A percentile compares a stretch with the other conserved stretches of the same genome.
These are phyloP conservation scores for Lathyrus oleraceus DNA, from an alignment of 306 rosid species.

Conservation along the genomic window DNA sequence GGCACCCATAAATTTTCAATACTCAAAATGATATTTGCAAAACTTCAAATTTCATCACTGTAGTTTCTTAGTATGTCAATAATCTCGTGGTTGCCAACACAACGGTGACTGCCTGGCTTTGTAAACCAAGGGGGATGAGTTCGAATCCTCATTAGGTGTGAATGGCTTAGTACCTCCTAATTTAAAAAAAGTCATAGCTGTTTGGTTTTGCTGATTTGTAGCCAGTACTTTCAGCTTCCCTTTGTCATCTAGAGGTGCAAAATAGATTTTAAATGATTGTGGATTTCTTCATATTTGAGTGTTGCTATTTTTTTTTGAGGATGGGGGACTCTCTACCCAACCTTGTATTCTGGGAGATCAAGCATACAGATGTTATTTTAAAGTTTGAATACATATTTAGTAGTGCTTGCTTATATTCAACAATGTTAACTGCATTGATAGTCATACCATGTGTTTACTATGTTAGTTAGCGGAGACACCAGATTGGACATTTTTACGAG, in stretches of 20 bases:
- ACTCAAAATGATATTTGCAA: not conserved
- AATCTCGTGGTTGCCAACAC: not conserved
- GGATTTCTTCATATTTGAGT: conserved; percentile 14
- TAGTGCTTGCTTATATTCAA: not conserved
- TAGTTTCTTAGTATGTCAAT: conserved; percentile 20
- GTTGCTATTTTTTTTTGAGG: not conserved
- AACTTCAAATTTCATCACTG: conserved; percentile 23
- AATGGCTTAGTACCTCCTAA: not conserved
- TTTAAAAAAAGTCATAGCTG: not conserved
- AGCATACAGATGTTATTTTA: conserved; percentile 1
- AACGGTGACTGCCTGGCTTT: not conserved
- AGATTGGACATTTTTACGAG: conserved; percentile 80
- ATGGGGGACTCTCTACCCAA: conserved; percentile 14
- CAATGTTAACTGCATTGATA: conserved; percentile 29
- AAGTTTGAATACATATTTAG: conserved; percentile 12
- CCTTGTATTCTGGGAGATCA: conserved; percentile 17
- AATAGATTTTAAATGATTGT: not conserved
- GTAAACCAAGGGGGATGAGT: not conserved
- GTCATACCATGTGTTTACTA: conserved; percentile 40
- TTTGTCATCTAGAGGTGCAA: not conserved
- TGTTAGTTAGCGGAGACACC: conserved; percentile 78
- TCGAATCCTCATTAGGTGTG: not conserved
- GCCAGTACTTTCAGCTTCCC: not conserved
- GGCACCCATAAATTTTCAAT: not conserved
- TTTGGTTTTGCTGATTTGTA: conserved; percentile 22